Conservation (phyloP, 495 filamentous ascomycete genomes). For the Podospora bellae-mahoneyi region DNA sequence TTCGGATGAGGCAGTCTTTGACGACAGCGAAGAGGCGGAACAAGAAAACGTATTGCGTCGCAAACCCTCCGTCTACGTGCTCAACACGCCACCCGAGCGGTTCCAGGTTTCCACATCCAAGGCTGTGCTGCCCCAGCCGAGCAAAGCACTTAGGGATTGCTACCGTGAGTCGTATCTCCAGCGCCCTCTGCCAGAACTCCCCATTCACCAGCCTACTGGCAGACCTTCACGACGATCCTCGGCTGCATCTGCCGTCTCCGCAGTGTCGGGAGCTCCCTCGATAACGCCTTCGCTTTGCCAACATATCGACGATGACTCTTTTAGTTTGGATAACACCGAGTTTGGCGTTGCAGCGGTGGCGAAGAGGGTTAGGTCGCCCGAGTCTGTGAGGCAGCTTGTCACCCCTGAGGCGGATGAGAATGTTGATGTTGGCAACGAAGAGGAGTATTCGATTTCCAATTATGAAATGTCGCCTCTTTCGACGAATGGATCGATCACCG, state of each 20-base stretch:
- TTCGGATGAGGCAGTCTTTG: constrained; percentile 23
- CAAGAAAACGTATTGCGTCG: background rate
- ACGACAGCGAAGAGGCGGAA: constrained; percentile 4
- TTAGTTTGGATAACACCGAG: constrained; percentile 37
- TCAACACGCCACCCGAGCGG: constrained; percentile 33
- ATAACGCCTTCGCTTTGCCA: constrained; percentile 42
- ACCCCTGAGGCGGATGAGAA: background rate
- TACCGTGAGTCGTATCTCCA: constrained; percentile 33
- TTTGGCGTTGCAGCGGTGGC: constrained; percentile 32
- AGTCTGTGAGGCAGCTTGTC: background rate
- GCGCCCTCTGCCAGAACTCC: constrained; percentile 46
- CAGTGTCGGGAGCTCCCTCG: constrained; percentile 24
- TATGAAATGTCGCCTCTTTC: constrained; percentile 35
- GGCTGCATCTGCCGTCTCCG: constrained; percentile 22
- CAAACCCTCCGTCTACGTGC: constrained; percentile 16
- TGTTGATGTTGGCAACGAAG: background rate
- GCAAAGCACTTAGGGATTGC: constrained; percentile 24
- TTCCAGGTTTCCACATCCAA: constrained; percentile 15
- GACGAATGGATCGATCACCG: constrained; percentile 23
- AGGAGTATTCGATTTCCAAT: constrained; percentile 33
- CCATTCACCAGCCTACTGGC: constrained; percentile 13
- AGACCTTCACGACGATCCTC: constrained; percentile 21
- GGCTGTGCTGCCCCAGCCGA: constrained; percentile 21
- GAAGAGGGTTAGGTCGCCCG: background rate
- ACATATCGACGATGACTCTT: constrained; percentile 39